Evolutionary conservation across 1,284 basidiomycete genomes (phyloP).

Genomic region (Cryptococcus sp.): DNA sequence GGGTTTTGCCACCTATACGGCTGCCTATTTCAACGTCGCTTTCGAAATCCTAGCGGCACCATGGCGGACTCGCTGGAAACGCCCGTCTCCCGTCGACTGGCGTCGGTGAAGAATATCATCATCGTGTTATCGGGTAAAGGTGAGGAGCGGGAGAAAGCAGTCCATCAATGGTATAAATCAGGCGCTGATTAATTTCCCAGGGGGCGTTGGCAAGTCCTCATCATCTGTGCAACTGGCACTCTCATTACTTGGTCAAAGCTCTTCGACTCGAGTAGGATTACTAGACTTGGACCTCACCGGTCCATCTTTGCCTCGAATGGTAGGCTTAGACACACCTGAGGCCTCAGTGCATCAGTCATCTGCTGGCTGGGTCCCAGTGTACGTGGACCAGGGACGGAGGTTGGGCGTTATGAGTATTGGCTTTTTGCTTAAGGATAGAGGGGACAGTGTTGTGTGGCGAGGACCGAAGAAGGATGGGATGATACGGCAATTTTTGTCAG

Average conservation of each 20-base stretch:
- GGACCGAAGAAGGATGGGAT: conserved; percentile 99
- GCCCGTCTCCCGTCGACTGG: conserved; percentile 65
- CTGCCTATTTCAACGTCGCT: no score
- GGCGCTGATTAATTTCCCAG: conserved; percentile 45
- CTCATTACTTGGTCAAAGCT: conserved; percentile 68
- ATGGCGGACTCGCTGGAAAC: conserved; percentile 52
- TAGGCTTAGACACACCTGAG: conserved; percentile 75
- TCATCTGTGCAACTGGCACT: conserved; percentile 91
- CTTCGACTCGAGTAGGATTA: conserved; percentile 72
- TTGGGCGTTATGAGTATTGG: conserved; percentile 96
- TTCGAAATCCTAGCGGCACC: neutral
- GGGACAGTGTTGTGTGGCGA: conserved; percentile 95
- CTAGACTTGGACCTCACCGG: conserved; percentile 97
- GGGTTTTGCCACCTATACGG: no score
- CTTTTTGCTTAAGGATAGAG: conserved; percentile 84
- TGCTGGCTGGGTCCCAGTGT: conserved; percentile 98
- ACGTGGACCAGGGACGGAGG: conserved; percentile 72
- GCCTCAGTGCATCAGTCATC: conserved; percentile 79
- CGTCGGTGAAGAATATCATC: conserved; percentile 79
- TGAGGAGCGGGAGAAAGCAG: conserved; percentile 15
- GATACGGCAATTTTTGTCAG: conserved; percentile 96
- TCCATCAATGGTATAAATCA: neutral
- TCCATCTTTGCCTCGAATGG: conserved; percentile 95
- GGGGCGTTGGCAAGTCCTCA: conserved; percentile 97
- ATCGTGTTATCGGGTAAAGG: conserved; percentile 90